phyloP scores from a whole-genome alignment of 306 rosid species.

The Cicer yamashitae region DNA sequence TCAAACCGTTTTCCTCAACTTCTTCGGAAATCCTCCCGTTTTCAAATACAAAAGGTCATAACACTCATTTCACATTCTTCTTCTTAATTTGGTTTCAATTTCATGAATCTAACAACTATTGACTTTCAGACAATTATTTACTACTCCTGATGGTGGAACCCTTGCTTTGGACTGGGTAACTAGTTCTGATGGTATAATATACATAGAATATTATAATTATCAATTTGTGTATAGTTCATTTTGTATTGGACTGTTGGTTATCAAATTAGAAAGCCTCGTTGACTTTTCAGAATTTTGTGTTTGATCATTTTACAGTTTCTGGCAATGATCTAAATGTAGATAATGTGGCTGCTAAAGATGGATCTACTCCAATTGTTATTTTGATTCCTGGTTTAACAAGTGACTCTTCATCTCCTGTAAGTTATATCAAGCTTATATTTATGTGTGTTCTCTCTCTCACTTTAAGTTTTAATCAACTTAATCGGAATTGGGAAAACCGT shows the following conservation, averaged over 20 bases:
- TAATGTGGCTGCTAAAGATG: slow-evolving; percentile 51
- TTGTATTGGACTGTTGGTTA: background rate
- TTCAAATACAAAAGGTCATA: slow-evolving; percentile 72
- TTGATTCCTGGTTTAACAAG: slow-evolving; percentile 90
- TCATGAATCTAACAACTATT: background rate
- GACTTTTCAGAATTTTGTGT: slow-evolving; percentile 25
- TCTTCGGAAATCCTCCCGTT: slow-evolving; percentile 70
- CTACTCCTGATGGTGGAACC: slow-evolving; percentile 74
- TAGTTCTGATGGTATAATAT: slow-evolving; percentile 57
- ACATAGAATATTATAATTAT: slow-evolving; percentile 31
- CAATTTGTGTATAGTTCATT: slow-evolving; percentile 1
- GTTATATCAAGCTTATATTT: slow-evolving; percentile 44
- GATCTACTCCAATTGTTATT: slow-evolving; percentile 71
- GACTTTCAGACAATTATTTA: slow-evolving; percentile 62
- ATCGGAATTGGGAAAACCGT: background rate
- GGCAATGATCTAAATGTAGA: slow-evolving; percentile 43
- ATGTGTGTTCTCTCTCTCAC: background rate
- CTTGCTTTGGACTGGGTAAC: slow-evolving; percentile 77
- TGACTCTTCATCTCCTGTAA: slow-evolving; percentile 83
- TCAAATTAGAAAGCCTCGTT: slow-evolving; percentile 10
- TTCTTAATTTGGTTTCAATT: background rate
- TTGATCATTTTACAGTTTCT: slow-evolving; percentile 51
- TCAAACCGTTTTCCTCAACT: slow-evolving; percentile 74
- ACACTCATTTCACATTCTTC: background rate
- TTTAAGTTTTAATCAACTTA: background rate